Evolutionary conservation across 495 filamentous ascomycete species (phyloP).

Genomic region (Usnea hakonensis): DNA sequence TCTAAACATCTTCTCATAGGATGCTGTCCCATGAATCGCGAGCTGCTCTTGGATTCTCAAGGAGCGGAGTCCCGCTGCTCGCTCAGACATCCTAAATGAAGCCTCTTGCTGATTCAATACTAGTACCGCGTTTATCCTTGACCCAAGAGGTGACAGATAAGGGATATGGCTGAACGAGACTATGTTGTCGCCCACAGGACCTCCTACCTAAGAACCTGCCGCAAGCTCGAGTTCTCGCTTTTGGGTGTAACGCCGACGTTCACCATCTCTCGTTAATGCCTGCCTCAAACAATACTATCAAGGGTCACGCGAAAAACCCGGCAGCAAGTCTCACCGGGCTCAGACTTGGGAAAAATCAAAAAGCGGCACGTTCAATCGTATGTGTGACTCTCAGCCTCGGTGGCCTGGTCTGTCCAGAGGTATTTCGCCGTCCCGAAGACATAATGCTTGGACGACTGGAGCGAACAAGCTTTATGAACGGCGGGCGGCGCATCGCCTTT

Average conservation of each 20-base stretch:
- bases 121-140: not conserved
- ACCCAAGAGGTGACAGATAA: not conserved
- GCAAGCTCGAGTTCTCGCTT: not conserved
- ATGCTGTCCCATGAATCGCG: not conserved
- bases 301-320: not conserved
- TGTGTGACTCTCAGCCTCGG: not conserved
- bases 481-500: not conserved
- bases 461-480: not conserved
- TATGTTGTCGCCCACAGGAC: not conserved
- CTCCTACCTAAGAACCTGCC: not conserved
- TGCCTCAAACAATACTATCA: not conserved
- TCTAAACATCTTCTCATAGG: not conserved
- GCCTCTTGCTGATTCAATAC: not conserved
- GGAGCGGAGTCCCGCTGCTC: not conserved
- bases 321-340: not conserved
- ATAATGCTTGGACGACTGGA: not conserved
- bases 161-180: not conserved
- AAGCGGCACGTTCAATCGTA: not conserved
- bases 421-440: not conserved
- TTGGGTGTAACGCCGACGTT: not conserved
- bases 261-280: not conserved
- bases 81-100: not conserved
- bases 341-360: not conserved
- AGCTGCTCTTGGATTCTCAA: not conserved
- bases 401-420: not conserved